phyloP scores from a whole-genome alignment of 2,329 filamentous ascomycete species.

The Trichoderma sp. region DNA sequence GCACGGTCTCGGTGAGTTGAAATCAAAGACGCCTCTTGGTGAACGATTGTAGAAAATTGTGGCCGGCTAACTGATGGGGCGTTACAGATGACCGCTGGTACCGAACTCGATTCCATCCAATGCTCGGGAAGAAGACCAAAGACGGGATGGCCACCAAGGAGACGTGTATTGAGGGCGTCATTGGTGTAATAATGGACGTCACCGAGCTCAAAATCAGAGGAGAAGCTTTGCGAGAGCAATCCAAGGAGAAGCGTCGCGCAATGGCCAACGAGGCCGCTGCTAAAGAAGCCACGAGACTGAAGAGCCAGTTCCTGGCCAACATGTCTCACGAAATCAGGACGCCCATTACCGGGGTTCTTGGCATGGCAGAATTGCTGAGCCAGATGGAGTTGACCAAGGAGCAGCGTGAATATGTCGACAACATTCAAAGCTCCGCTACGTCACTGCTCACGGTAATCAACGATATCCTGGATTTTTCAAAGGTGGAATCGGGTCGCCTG shows the following conservation, averaged over 20 bases:
- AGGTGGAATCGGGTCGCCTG: constrained; percentile 72
- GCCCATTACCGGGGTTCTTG: constrained; percentile 76
- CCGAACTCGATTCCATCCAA: constrained; percentile 67
- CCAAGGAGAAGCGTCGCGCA: constrained; percentile 65
- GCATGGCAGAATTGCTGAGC: constrained; percentile 71
- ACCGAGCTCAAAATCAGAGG: constrained; percentile 68
- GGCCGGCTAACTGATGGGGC: constrained; percentile 1
- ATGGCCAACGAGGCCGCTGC: constrained; percentile 74
- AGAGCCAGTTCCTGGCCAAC: constrained; percentile 75
- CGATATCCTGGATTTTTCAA: constrained; percentile 86
- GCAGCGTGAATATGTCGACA: constrained; percentile 71
- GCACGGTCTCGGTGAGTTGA: constrained; percentile 49
- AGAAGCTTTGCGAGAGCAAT: constrained; percentile 59
- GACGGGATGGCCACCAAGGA: constrained; percentile 47
- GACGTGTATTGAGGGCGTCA: constrained; percentile 63
- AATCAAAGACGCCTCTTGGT: neutral
- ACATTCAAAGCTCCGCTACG: constrained; percentile 75
- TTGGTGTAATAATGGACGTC: constrained; percentile 76
- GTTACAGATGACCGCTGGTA: constrained; percentile 59
- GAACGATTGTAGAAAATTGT: neutral
- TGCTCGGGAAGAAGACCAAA: constrained; percentile 54
- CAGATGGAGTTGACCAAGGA: constrained; percentile 67
- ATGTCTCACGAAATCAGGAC: constrained; percentile 80
- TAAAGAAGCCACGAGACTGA: constrained; percentile 75
- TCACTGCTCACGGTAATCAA: constrained; percentile 85